Base-by-base conservation (phyloP, 129 eudicot species). In the Lactuca saligna region DNA sequence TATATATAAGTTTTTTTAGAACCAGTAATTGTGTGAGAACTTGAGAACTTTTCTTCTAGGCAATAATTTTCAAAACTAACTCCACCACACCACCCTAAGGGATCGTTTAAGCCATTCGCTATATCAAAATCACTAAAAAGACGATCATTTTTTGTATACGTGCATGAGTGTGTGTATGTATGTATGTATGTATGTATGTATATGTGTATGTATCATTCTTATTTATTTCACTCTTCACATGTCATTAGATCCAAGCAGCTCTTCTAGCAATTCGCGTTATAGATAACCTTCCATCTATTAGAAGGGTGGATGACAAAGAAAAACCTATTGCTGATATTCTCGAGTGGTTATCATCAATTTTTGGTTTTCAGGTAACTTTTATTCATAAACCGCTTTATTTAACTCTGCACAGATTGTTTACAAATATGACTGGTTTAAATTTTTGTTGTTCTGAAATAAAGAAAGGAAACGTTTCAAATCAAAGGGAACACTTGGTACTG, bases 381-480 rank as follows among this genome's bases (percentile, higher is more conserved):
- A 42, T 49, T 58, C 54, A 17, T 50, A 13, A 67, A 57, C 55
- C 20, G 34, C 57, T 64, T 54, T 57, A 32, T 68, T 56, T 61
- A 31, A 54, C 34, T 33, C 64, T 59, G 66, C 31, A 44, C 11
- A 12, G 44, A 17, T 48, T 64, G 17, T 57, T 63, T 20, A 57
- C 50, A 14, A 58, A 59, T 75, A 81, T 81, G 68, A 76, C 69
- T 70, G 35, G 69, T 57, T 37, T 53, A 53, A 16, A 61, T 57
- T 29, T 72, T 46, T 48, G 13, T 5, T 63, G 77, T 44, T 70
- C 33, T 67, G 39, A 32, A 63, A 63, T 88, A 84, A 80, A 94
- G 99, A 90, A 94, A 90, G 97, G 97, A 87, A 94, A 94, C 66
- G 99, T 87, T 17, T 96, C 97, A 31, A 94, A 94, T 80, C 99